Evolutionary conservation across 306 rosid species (phyloP).

Genomic region (Inga oerstediana): DNA sequence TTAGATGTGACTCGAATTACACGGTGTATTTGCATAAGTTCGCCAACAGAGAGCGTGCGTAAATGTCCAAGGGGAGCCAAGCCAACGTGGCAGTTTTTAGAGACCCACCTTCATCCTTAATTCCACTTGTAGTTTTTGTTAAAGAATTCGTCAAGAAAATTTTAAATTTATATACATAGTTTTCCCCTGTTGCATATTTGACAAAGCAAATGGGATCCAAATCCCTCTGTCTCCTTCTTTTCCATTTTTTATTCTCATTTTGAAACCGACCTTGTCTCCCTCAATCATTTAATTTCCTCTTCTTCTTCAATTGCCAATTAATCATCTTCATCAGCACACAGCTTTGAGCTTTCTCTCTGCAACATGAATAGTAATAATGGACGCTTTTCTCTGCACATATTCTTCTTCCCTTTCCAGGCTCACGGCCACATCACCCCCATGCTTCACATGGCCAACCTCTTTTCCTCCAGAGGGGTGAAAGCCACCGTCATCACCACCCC

Average conservation of each 20-base stretch:
- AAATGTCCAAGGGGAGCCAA: no score
- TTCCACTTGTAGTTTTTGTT: no score
- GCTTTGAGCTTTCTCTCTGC: not conserved
- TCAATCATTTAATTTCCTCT: not conserved
- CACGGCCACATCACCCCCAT: slow-evolving; percentile 44
- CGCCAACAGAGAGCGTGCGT: no score
- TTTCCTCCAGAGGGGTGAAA: slow-evolving; percentile 34
- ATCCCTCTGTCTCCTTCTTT: not conserved
- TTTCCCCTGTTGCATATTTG: not conserved
- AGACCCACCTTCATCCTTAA: no score
- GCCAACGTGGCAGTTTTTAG: no score
- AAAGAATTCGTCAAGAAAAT: no score
- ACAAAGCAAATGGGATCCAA: not conserved
- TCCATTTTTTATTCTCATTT: not conserved
- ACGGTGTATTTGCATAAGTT: no score
- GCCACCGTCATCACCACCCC: slow-evolving; percentile 53
- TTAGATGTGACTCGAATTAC: no score
- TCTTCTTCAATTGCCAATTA: no score
- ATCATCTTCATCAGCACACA: no score
- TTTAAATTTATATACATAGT: no score
- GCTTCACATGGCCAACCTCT: slow-evolving; percentile 45
- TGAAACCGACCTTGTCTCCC: not conserved
- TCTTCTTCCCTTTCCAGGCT: slow-evolving; percentile 48
- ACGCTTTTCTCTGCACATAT: slow-evolving; percentile 19
- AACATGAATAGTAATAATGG: not conserved